A percentile compares a stretch with the other conserved stretches of the same genome.
These are phyloP conservation scores for Xylaria sp. DNA, from an alignment of 2,329 filamentous ascomycete species.

Conservation along the genomic window DNA sequence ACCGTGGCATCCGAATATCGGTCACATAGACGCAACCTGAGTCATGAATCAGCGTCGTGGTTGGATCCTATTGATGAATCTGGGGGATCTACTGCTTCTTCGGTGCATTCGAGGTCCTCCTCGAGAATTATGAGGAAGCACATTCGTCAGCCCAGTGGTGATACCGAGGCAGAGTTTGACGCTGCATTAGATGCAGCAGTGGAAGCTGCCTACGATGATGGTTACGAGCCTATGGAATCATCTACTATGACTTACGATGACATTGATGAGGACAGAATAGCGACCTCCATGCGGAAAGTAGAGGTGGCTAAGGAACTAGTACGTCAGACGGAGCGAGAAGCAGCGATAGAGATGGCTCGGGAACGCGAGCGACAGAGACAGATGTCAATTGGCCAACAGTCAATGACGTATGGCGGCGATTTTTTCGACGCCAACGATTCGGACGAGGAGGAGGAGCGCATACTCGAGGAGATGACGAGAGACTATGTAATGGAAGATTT, in stretches of 20 bases:
- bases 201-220: slow-evolving; percentile 94
- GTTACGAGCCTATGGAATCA: slow-evolving; percentile 76
- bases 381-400: slow-evolving; percentile 52
- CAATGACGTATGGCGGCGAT: slow-evolving; percentile 63
- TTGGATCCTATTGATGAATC: slow-evolving; percentile 95
- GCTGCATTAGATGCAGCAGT: slow-evolving; percentile 94
- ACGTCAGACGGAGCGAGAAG: slow-evolving; percentile 77
- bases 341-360: slow-evolving; percentile 67
- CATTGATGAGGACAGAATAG: slow-evolving; percentile 58
- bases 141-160: slow-evolving; percentile 73
- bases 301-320: slow-evolving; percentile 81
- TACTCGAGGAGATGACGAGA: slow-evolving; percentile 87
- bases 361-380: slow-evolving; percentile 66
- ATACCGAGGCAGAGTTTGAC: slow-evolving; percentile 90
- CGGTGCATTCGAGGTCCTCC: slow-evolving; percentile 81
- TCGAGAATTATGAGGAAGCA: slow-evolving; percentile 76
- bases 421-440: slow-evolving; percentile 72
- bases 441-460: slow-evolving; percentile 79
- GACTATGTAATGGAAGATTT: slow-evolving; percentile 87
- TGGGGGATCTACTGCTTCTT: slow-evolving; percentile 80
- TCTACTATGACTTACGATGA: slow-evolving; percentile 53
- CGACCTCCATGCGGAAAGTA: slow-evolving; percentile 71
- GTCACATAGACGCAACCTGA: slow-evolving; percentile 67
- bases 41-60: slow-evolving; percentile 88
- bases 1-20: slow-evolving; percentile 37